These are phyloP conservation scores for Gossypium lobatum DNA, from an alignment of 441 rosid species.

Conservation along the genomic window DNA sequence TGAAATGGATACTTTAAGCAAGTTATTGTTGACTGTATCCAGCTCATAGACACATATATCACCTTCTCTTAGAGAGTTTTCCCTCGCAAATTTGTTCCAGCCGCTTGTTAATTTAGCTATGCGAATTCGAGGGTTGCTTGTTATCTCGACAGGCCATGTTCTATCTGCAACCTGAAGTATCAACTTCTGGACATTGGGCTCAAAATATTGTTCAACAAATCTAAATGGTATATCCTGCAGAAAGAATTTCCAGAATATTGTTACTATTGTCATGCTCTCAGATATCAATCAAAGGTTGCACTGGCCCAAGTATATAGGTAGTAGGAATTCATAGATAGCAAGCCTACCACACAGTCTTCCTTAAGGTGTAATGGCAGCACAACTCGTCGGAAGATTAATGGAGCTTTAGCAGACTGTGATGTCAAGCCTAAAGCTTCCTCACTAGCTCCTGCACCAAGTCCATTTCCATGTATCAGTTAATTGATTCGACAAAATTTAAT, in stretches of 20 bases:
- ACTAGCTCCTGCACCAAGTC: not conserved
- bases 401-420: not conserved
- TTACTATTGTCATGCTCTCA: not conserved
- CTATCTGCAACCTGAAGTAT: constrained; percentile 15
- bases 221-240: constrained; percentile 15
- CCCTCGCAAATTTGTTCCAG: constrained; percentile 13
- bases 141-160: constrained; percentile 15
- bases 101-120: constrained; percentile 9
- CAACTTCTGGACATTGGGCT: not conserved
- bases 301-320: not conserved
- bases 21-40: not conserved
- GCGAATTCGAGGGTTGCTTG: not conserved
- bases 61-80: constrained; percentile 18
- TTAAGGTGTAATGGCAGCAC: not conserved
- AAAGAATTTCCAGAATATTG: not conserved
- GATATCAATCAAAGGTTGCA: not conserved
- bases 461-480: not conserved
- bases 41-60: constrained; percentile 23
- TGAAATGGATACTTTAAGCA: constrained; percentile 1
- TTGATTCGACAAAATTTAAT: not conserved
- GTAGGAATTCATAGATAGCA: not conserved
- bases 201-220: not conserved
- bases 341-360: not conserved
- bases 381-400: not conserved
- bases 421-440: not conserved